phyloP scores from a whole-genome alignment of 192 early-diverging fungal species.

The Umbelopsis ramanniana region DNA sequence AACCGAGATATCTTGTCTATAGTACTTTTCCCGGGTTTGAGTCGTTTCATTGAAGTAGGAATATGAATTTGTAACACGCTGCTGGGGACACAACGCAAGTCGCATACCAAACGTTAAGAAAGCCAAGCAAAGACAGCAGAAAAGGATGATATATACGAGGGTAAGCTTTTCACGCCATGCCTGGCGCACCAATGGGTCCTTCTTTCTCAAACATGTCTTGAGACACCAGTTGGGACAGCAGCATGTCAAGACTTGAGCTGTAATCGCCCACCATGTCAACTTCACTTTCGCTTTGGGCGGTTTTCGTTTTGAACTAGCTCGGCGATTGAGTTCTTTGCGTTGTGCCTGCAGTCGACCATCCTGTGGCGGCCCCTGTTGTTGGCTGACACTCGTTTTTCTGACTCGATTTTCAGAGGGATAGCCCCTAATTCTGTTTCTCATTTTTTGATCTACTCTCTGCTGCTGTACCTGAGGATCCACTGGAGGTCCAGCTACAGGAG shows the following conservation, averaged over 20 bases:
- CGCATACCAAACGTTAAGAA: constrained; percentile 16
- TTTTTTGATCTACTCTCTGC: constrained; percentile 17
- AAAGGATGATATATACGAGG: constrained; percentile 76
- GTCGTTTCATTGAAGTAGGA: constrained; percentile 18
- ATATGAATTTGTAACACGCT: not conserved
- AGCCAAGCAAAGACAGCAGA: constrained; percentile 58
- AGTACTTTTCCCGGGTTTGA: not conserved
- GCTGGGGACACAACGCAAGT: constrained; percentile 9
- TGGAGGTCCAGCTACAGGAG: not conserved
- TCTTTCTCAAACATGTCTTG: constrained; percentile 1
- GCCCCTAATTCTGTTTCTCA: constrained; percentile 8
- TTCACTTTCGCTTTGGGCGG: constrained; percentile 30
- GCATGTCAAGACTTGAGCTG: constrained; percentile 13
- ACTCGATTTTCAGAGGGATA: constrained; percentile 5
- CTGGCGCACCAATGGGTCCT: constrained; percentile 62
- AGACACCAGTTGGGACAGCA: constrained; percentile 13
- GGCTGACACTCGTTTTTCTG: constrained; percentile 7
- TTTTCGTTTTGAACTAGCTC: constrained; percentile 14
- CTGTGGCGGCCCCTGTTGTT: constrained; percentile 24
- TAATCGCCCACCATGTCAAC: constrained; percentile 13
- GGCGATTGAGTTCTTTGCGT: constrained; percentile 8
- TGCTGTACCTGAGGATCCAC: not conserved
- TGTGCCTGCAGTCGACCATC: constrained; percentile 16
- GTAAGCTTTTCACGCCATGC: constrained; percentile 90
- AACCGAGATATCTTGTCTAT: constrained; percentile 17